Base-by-base conservation (phyloP, 306 rosid genomes). In the Cyclanthera cordifolia region DNA sequence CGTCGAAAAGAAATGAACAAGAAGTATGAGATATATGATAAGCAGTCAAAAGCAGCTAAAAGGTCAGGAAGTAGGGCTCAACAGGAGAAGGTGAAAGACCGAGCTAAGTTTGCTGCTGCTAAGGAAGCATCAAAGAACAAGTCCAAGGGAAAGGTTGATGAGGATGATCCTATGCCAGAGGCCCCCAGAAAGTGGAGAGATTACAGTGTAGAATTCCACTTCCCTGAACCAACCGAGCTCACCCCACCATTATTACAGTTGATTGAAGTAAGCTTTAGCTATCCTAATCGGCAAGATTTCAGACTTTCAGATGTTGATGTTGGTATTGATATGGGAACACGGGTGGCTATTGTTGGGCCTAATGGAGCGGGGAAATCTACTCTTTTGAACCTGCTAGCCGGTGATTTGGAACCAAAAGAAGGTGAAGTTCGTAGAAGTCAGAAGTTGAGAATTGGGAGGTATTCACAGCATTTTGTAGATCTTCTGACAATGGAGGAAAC, bases 1-100 rank as follows among this genome's bases (percentile, higher is more conserved):
- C 92, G 88, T 53, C 85, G 88, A 47, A 88, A 86, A 75, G 92
- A 88, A 82, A 75, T 81, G 81, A 88, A 86, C 73, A 88, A 88
- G 79, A 81, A 84, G 77, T 88, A 54, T 74, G 92, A 87, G 54
- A 75, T 69, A 55, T 84, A 82, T 51, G 92, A 82, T 72, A 84
- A 84, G 79, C 83, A 84, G 75, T 51, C 80, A 53, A 84, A 70
- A 82, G 89, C 89, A 30, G 87, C 93, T 48, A 82, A 79, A 77
- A 80, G 93, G 76, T 82, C 80, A 14, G 87, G 93, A 49, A 84
- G 19, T 69, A 77, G 84, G 20, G 87, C 73, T 24, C 88, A 87
- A 67, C 95, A 81, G 70, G 91, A 86, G 73, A 88, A 86, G 78
- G 89, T 82, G 69, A 84, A 84, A 69, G 92, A 86, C 43, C 80